phyloP scores from a whole-genome alignment of 177 flowering plant genomes.

The Vitis hybrid region DNA sequence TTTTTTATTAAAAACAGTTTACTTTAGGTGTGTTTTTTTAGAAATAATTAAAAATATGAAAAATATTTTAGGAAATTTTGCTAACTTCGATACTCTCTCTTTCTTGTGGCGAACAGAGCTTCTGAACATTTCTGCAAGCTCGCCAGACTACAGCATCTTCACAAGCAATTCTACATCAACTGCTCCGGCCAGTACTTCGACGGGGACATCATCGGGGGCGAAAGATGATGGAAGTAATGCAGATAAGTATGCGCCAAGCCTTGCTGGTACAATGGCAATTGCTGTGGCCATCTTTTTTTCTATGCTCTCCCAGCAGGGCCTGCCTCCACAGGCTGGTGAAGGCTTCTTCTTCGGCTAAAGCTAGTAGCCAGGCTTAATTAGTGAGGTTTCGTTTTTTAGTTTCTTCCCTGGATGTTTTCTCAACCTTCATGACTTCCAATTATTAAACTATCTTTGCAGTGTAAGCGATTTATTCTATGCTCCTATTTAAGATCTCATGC shows the following conservation, averaged over 20 bases:
- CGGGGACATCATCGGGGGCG: too few relatives aligned
- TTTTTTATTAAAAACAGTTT: too few relatives aligned
- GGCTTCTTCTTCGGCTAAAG: not conserved
- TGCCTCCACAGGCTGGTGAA: not conserved
- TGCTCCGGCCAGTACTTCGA: not conserved
- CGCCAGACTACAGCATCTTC: conserved; percentile 36
- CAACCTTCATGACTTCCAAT: too few relatives aligned
- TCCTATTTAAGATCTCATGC: too few relatives aligned
- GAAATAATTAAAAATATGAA: not conserved
- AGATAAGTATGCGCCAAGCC: conserved; percentile 10
- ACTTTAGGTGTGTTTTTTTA: not conserved
- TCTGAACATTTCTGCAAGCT: conserved; percentile 30
- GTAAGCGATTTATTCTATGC: too few relatives aligned
- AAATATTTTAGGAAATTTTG: too few relatives aligned
- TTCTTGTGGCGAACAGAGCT: conserved; percentile 23
- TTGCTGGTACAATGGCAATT: conserved; percentile 7
- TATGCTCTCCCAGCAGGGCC: conserved; percentile 9
- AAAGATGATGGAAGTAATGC: not conserved
- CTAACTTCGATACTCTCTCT: not conserved
- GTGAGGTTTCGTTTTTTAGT: too few relatives aligned
- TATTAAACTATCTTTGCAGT: too few relatives aligned
- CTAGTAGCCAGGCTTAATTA: not conserved
- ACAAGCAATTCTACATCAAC: conserved; percentile 7
- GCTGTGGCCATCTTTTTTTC: conserved; percentile 10
- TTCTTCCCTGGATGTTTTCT: too few relatives aligned